A percentile compares a stretch with the other conserved stretches of the same genome.
phyloP scores from a whole-genome alignment of 768 basidiomycete species.

The Calvatia gigantea region DNA sequence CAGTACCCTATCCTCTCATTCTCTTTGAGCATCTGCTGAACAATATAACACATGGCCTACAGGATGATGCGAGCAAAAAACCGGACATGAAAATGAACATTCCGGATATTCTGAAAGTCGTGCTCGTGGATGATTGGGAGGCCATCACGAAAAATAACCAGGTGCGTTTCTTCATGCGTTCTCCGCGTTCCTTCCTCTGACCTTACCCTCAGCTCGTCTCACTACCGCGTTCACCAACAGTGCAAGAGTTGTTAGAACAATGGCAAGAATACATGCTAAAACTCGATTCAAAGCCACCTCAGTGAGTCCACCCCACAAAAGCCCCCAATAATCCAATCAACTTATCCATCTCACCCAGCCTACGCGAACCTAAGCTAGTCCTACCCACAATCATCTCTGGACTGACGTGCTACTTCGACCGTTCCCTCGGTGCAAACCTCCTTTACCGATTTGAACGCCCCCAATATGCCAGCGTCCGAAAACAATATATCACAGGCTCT shows the following conservation, averaged over 20 bases:
- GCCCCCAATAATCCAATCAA: not conserved
- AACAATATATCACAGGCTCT: conserved; percentile 68
- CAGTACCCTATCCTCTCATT: conserved; percentile 20
- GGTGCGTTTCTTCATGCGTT: conserved; percentile 36
- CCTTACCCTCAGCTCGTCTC: conserved; percentile 64
- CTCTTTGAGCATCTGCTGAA: not conserved
- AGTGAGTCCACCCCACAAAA: conserved; percentile 29
- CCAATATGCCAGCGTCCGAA: conserved; percentile 81
- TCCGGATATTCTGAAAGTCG: conserved; percentile 85
- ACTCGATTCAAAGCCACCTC: conserved; percentile 36
- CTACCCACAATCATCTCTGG: conserved; percentile 83
- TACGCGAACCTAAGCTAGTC: conserved; percentile 67
- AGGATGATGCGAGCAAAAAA: conserved; percentile 77
- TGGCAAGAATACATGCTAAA: conserved; percentile 65
- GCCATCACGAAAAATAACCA: conserved; percentile 92
- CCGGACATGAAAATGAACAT: conserved; percentile 89
- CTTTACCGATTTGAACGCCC: conserved; percentile 94
- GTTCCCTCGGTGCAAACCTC: conserved; percentile 83
- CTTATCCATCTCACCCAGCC: conserved; percentile 29
- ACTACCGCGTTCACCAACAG: conserved; percentile 77
- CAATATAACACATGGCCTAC: too few species aligned
- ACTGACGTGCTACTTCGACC: conserved; percentile 89
- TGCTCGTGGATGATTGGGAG: conserved; percentile 98
- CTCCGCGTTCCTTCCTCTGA: not conserved
- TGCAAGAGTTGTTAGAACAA: conserved; percentile 70